phyloP scores from a whole-genome alignment of 331 rosid species.

The Rosa hybrid region DNA sequence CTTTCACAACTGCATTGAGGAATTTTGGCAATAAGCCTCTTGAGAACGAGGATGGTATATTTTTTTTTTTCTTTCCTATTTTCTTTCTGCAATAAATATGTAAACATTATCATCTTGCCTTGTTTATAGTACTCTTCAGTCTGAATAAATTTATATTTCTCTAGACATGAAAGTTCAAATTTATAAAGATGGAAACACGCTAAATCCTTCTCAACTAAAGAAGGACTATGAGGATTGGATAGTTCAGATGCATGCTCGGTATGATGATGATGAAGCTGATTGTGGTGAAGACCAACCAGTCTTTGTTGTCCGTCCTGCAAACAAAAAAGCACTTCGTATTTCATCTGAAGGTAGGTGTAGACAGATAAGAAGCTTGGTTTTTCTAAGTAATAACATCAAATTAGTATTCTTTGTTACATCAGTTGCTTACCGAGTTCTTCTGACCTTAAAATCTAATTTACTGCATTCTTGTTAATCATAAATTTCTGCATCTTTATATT shows the following conservation, averaged over 20 bases:
- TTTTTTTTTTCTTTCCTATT: not conserved
- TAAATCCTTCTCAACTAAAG: slow-evolving; percentile 43
- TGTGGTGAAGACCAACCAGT: slow-evolving; percentile 55
- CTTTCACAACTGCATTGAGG: slow-evolving; percentile 53
- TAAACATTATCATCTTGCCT: not conserved
- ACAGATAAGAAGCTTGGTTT: not conserved
- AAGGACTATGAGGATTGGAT: slow-evolving; percentile 57
- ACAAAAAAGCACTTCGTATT: slow-evolving; percentile 45
- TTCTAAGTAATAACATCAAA: no score
- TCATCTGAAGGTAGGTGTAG: slow-evolving; percentile 48
- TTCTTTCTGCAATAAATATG: not conserved
- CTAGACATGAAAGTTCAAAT: slow-evolving; percentile 39
- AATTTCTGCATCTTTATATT: not conserved
- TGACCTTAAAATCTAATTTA: not conserved
- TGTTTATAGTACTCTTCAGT: slow-evolving; percentile 19
- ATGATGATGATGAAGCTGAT: slow-evolving; percentile 55
- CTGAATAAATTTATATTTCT: slow-evolving; percentile 12
- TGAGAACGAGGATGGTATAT: slow-evolving; percentile 45
- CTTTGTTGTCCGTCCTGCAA: slow-evolving; percentile 44
- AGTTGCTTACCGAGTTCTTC: not conserved
- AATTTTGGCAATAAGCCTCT: slow-evolving; percentile 41
- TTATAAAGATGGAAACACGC: slow-evolving; percentile 25
- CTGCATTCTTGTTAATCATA: slow-evolving; percentile 1
- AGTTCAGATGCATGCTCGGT: slow-evolving; percentile 46
- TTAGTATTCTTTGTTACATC: not conserved